A percentile compares a stretch with the other conserved stretches of the same genome.
These are phyloP conservation scores for Malus sieversii DNA, from an alignment of 306 rosid genomes.

Conservation along the genomic window DNA sequence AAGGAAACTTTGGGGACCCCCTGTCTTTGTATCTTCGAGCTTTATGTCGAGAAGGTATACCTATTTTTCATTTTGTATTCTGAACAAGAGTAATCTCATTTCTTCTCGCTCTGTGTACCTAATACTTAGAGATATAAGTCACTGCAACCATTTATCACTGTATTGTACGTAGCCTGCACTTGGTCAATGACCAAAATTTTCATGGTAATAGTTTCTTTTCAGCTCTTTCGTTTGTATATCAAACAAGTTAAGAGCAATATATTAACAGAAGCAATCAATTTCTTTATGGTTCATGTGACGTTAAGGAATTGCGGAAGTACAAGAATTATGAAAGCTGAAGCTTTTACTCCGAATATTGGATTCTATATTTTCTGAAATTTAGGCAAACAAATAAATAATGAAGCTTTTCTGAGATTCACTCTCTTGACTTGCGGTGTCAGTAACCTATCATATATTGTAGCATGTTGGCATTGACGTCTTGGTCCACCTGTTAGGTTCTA, in stretches of 20 bases:
- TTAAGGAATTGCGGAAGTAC: neutral
- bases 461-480: neutral
- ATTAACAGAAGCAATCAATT: neutral
- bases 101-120: neutral
- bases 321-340: neutral
- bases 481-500: neutral
- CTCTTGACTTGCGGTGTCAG: neutral
- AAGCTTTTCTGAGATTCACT: neutral
- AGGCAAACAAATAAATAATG: too few relatives aligned
- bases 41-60: constrained; percentile 81
- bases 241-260: neutral
- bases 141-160: neutral
- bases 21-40: constrained; percentile 92
- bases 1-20: constrained; percentile 86
- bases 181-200: too few relatives aligned
- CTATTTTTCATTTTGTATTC: constrained; percentile 11
- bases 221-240: neutral
- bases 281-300: neutral
- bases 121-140: neutral
- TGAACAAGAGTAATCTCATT: neutral
- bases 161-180: neutral
- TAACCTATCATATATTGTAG: neutral
- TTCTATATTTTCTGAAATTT: neutral
- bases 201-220: neutral
- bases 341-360: neutral